Evolutionary conservation across 352 stramenopile genomes (phyloP).

Genomic region (Thalassiosira hispida): DNA sequence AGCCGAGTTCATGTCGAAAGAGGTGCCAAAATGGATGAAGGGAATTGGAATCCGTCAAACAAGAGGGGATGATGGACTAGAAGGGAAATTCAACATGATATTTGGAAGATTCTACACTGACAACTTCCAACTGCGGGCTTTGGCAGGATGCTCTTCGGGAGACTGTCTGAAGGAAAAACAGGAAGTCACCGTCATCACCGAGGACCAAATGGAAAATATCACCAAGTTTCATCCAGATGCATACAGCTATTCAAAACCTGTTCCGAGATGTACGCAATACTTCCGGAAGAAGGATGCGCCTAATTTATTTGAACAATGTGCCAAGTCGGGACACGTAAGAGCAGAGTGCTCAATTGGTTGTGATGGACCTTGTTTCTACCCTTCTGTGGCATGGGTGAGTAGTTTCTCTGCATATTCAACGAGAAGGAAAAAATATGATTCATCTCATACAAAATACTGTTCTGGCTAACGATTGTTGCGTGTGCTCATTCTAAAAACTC

Average conservation of each 20-base stretch:
- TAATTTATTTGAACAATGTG: constrained; percentile 20
- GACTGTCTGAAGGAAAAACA: constrained; percentile 34
- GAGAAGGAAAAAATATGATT: no score
- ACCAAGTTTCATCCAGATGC: constrained; percentile 18
- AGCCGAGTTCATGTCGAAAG: constrained; percentile 6
- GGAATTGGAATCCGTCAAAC: background rate
- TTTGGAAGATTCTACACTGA: constrained; percentile 44
- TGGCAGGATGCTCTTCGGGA: constrained; percentile 38
- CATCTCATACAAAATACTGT: no score
- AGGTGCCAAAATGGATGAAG: constrained; percentile 40
- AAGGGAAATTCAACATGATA: constrained; percentile 34
- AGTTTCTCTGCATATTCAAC: no score
- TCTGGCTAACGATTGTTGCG: no score
- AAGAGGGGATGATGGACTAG: constrained; percentile 1
- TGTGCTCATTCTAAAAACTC: no score
- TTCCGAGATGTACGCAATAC: constrained; percentile 33
- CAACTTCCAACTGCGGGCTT: constrained; percentile 48
- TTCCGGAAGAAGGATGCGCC: constrained; percentile 2
- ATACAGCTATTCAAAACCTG: constrained; percentile 6
- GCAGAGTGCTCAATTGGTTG: constrained; percentile 34
- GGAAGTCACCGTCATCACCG: background rate
- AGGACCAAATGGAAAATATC: constrained; percentile 14
- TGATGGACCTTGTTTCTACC: constrained; percentile 52
- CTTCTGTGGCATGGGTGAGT: constrained; percentile 21
- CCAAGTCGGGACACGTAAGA: constrained; percentile 8